Evolutionary conservation across 768 basidiomycete genomes (phyloP).

Genomic region (Calocybe gangraenosa): DNA sequence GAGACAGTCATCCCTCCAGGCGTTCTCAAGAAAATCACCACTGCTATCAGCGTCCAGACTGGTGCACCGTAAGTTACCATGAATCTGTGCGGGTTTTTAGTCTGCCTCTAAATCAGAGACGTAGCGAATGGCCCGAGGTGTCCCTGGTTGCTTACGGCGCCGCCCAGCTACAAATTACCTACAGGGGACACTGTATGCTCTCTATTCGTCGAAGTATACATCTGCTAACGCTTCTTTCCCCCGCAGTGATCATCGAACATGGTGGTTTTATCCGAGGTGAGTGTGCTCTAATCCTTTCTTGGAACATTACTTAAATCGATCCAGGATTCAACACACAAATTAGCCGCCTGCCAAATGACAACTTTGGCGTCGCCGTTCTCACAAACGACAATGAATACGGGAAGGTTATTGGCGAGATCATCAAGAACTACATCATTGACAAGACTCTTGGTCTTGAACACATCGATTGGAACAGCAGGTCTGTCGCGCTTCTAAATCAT

Average conservation of each 20-base stretch:
- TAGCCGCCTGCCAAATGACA: constrained; percentile 8
- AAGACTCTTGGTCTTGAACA: constrained; percentile 16
- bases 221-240: neutral
- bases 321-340: constrained; percentile 9
- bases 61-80: constrained; percentile 14
- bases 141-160: constrained; percentile 24
- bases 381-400: constrained; percentile 23
- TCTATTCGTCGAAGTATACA: neutral
- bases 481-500: neutral
- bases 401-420: constrained; percentile 12
- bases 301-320: neutral
- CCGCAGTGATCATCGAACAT: constrained; percentile 7
- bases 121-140: constrained; percentile 17
- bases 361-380: constrained; percentile 21
- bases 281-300: neutral
- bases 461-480: constrained; percentile 22
- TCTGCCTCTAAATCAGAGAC: neutral
- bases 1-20: constrained; percentile 22
- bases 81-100: neutral
- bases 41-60: constrained; percentile 16
- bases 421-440: constrained; percentile 22
- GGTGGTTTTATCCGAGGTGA: constrained; percentile 4
- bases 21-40: constrained; percentile 19
- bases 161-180: constrained; percentile 19
- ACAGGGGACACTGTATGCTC: constrained; percentile 22